Evolutionary conservation across 495 filamentous ascomycete species (phyloP), one percentile per base, ranked within the genome.

Genomic region (Aspergillus panamensis): DNA sequence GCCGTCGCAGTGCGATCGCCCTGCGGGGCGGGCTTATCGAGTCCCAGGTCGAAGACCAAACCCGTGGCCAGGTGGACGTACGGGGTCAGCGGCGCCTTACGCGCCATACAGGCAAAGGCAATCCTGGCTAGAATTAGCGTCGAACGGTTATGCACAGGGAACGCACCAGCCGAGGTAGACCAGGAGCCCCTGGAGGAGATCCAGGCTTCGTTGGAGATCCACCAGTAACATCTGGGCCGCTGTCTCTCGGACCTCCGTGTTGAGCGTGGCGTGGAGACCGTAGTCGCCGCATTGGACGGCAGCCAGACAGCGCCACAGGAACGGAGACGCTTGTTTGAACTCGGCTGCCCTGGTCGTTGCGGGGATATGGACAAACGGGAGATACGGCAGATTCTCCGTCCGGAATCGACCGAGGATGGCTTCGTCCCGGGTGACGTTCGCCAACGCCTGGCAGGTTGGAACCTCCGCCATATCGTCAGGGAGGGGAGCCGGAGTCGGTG

Each of bases 21-120:
- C 7, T 45, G 48, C 2, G 59, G 59, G 3, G 59, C 39, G 0
- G 53, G 31, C 31, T 42, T 47, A 40, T 61, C 51, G 19, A 61
- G 43, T 0, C 53, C 59, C 8, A 61, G 31, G 30, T 61, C 59
- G 12, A 57, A 29, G 16, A 61, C 53, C n/a, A 61, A 39, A 0
- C 53, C 29, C 10, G 20, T 53, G 4, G 49, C 59, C 59, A 61
- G 42, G 13, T 61, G 59, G 39, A 45, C 33, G 20, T 49, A 61
- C 2, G 50, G 44, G 33, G 53, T 37, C 0, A 57, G 44, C 9
- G 59, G 35, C 1, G 42, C 17, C 53, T 61, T 61, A n/a, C 32
- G 48, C 31, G 59, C 53, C 4, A 45, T 37, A 29, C 40, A 40
- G 8, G 55, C 21, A 8, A 49, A 61, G 0, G 32, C 35, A 40